Conservation (phyloP, 78 protist species). For the Pigoraptor vietnamica region DNA sequence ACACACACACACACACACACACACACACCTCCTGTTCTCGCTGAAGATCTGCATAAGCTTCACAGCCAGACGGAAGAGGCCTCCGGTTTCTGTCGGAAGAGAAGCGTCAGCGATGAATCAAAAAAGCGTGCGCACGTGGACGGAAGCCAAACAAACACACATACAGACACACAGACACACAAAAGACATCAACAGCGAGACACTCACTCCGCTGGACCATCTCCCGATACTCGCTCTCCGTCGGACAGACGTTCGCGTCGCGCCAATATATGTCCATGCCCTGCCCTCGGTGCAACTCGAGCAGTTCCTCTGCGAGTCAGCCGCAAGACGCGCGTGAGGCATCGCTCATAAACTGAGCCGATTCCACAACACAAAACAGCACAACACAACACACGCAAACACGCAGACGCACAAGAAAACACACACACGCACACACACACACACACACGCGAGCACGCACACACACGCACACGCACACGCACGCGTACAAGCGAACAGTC, state of each 20-base stretch:
- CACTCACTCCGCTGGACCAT: conserved; percentile 22
- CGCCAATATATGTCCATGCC: conserved; percentile 87
- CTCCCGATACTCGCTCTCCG: conserved; percentile 67
- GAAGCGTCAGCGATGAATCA: not conserved
- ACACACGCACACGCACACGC: not conserved
- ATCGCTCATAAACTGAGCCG: too few relatives aligned
- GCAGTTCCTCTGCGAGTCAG: conserved; percentile 55
- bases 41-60: conserved; percentile 30
- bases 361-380: too few relatives aligned
- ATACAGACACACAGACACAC: not conserved
- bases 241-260: conserved; percentile 70
- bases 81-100: conserved; percentile 24
- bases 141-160: not conserved
- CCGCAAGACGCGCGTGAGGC: not conserved
- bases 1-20: too few relatives aligned
- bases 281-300: conserved; percentile 85
- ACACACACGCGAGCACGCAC: too few relatives aligned
- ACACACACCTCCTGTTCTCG: not conserved
- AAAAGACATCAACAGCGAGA: too few relatives aligned
- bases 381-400: too few relatives aligned
- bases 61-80: conserved; percentile 23
- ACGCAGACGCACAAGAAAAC: too few relatives aligned
- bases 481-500: not conserved
- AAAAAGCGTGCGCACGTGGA: not conserved
- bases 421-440: too few relatives aligned